A percentile compares a stretch with the other conserved stretches of the same genome.
phyloP scores from a whole-genome alignment of 2,329 filamentous ascomycete species.

The Calcarisporium arbuscula region DNA sequence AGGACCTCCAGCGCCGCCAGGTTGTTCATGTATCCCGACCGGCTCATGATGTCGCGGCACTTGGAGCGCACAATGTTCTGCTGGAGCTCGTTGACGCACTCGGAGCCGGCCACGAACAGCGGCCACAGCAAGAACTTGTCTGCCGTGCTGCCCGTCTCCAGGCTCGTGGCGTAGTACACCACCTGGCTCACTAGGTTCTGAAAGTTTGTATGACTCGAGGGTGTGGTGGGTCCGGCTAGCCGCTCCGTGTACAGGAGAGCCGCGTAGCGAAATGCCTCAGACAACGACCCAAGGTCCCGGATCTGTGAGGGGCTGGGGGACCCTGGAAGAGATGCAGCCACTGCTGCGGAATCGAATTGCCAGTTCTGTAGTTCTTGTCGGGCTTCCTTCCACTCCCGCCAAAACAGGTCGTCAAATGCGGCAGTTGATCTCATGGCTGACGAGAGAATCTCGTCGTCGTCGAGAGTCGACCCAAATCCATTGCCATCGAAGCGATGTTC shows the following conservation, averaged over 20 bases:
- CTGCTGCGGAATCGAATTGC: conserved; percentile 59
- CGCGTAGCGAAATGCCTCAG: conserved; percentile 83
- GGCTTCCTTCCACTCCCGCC: conserved; percentile 79
- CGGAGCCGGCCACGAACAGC: conserved; percentile 81
- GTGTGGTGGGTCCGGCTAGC: conserved; percentile 67
- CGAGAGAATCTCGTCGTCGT: conserved; percentile 47
- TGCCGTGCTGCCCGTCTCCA: conserved; percentile 63
- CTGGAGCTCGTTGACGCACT: conserved; percentile 77
- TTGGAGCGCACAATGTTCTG: conserved; percentile 72
- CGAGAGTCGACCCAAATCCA: conserved; percentile 51
- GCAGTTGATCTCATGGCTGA: conserved; percentile 35
- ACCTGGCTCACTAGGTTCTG: conserved; percentile 78
- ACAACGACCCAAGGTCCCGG: conserved; percentile 72
- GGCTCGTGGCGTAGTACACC: conserved; percentile 73
- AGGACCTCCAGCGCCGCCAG: conserved; percentile 77
- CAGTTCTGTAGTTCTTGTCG: conserved; percentile 71
- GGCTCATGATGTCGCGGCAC: conserved; percentile 78
- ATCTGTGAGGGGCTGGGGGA: conserved; percentile 54
- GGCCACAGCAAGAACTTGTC: conserved; percentile 94
- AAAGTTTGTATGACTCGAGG: conserved; percentile 70
- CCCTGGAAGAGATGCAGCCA: conserved; percentile 44
- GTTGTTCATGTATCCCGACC: conserved; percentile 92
- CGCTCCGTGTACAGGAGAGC: conserved; percentile 87
- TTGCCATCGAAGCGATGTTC: conserved; percentile 60
- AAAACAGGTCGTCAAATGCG: conserved; percentile 62